phyloP scores from a whole-genome alignment of 345 rosid genomes.

The Arabis alpina region DNA sequence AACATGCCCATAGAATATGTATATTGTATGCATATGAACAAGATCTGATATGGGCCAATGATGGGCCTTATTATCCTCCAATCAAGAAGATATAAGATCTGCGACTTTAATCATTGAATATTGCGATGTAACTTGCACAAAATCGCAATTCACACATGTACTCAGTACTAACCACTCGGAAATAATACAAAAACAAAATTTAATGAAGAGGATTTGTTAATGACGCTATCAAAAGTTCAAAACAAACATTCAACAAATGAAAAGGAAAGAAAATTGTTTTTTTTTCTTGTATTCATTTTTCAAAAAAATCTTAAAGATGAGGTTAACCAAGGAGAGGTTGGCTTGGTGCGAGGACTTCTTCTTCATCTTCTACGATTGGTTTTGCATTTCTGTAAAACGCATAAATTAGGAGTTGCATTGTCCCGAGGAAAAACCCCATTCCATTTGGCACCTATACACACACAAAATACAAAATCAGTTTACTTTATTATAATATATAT shows the following conservation, averaged over 20 bases:
- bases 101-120: background rate
- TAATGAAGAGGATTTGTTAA: background rate
- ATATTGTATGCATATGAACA: too few relatives aligned
- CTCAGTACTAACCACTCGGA: background rate
- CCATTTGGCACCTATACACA: constrained; percentile 73
- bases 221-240: background rate
- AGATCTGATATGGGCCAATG: background rate
- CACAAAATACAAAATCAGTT: background rate
- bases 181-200: background rate
- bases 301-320: background rate
- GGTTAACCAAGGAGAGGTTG: constrained; percentile 36
- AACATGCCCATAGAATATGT: too few relatives aligned
- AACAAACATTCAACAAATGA: background rate
- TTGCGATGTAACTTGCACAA: background rate
- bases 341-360: constrained; percentile 32
- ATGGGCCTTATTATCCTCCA: too few relatives aligned
- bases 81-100: background rate
- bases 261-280: background rate
- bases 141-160: constrained; percentile 1
- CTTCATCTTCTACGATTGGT: constrained; percentile 32
- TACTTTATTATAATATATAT: background rate
- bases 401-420: constrained; percentile 59
- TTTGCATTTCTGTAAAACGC: constrained; percentile 57
- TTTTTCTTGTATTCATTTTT: background rate
- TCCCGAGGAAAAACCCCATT: constrained; percentile 63